Conservation (phyloP, 2,329 filamentous ascomycete genomes). For the Diaporthe helianthi region DNA sequence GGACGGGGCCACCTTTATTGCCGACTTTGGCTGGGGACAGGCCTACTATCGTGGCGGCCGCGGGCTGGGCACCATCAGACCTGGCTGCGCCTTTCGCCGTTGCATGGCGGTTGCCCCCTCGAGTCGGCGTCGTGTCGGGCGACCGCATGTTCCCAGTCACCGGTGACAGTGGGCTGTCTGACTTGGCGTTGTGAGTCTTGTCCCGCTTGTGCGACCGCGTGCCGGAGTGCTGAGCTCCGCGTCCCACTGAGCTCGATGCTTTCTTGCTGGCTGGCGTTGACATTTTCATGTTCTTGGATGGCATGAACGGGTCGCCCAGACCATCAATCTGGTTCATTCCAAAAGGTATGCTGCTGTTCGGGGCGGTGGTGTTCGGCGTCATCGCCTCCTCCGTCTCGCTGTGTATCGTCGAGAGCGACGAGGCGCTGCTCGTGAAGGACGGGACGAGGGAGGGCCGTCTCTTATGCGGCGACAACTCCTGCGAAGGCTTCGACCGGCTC, state of each 20-base stretch:
- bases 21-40: not conserved
- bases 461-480: constrained; percentile 28
- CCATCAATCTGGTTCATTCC: constrained; percentile 28
- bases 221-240: not conserved
- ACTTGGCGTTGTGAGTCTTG: constrained; percentile 1
- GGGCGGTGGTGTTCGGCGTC: constrained; percentile 24
- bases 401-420: constrained; percentile 63
- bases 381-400: constrained; percentile 55
- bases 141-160: constrained; percentile 31
- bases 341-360: constrained; percentile 25
- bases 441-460: constrained; percentile 31
- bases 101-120: not conserved
- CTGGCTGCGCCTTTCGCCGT: not conserved
- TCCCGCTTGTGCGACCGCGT: constrained; percentile 5
- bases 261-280: constrained; percentile 3
- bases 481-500: constrained; percentile 41
- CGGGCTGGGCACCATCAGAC: not conserved
- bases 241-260: not conserved
- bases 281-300: not conserved
- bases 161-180: constrained; percentile 29
- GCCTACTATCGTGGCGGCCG: not conserved
- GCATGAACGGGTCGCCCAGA: constrained; percentile 24
- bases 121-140: constrained; percentile 21
- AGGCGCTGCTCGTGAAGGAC: constrained; percentile 53
- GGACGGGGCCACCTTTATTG: not conserved